A percentile compares a stretch with the other conserved stretches of the same genome.
These are phyloP conservation scores for Microbotryum saponariae DNA, from an alignment of 1,284 basidiomycete species.

Conservation along the genomic window DNA sequence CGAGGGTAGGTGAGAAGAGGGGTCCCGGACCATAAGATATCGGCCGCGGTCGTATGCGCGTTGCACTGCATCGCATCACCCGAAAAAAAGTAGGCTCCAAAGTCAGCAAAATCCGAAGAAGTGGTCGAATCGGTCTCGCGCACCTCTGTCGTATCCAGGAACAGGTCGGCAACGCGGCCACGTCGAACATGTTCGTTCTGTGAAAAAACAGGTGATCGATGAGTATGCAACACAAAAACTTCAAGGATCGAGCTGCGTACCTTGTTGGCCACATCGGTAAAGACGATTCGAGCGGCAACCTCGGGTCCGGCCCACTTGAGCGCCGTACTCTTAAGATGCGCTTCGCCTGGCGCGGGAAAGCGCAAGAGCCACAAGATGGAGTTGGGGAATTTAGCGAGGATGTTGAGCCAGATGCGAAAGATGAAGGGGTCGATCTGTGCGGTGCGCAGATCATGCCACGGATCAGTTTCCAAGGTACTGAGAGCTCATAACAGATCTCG, in stretches of 20 bases:
- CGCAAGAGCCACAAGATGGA: conserved; percentile 57
- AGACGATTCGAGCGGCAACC: conserved; percentile 51
- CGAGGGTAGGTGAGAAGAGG: conserved; percentile 56
- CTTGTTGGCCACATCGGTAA: conserved; percentile 51
- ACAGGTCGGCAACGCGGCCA: conserved; percentile 52
- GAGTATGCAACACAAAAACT: not conserved
- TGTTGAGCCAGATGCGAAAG: conserved; percentile 54
- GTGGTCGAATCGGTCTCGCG: conserved; percentile 8
- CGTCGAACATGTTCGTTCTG: conserved; percentile 52
- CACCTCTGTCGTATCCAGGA: conserved; percentile 57
- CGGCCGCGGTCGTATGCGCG: conserved; percentile 56
- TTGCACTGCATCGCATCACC: conserved; percentile 46
- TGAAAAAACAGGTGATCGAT: conserved; percentile 17
- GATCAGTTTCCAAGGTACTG: not conserved
- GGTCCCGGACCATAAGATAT: conserved; percentile 57
- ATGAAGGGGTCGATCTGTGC: conserved; percentile 51
- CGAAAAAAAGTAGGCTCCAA: not conserved
- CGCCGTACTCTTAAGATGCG: conserved; percentile 51
- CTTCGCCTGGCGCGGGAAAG: conserved; percentile 53
- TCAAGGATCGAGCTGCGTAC: too few relatives aligned
- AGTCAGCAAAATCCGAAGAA: not conserved
- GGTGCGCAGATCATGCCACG: not conserved
- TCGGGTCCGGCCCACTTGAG: conserved; percentile 51
- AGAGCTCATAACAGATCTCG: not conserved
- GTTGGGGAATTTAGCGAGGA: conserved; percentile 49